Conservation (phyloP, 2,329 filamentous ascomycete genomes). For the Fusarium pseudonygamai region DNA sequence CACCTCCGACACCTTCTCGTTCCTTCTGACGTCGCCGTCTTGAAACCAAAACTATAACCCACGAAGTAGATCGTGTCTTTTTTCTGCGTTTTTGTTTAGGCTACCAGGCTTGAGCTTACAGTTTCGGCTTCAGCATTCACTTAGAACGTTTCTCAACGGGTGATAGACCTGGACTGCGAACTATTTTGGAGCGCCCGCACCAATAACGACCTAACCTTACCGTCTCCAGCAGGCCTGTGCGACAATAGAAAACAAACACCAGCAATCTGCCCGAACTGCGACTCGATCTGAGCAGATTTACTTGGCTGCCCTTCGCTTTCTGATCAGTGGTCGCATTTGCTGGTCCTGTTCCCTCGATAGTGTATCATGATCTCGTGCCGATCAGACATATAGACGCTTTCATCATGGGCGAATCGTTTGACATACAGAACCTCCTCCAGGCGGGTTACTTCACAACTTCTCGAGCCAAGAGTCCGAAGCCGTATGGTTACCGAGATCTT, state of each 20-base stretch:
- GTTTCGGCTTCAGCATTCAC: background rate
- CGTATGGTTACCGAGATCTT: conserved; percentile 34
- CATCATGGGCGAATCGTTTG: conserved; percentile 56
- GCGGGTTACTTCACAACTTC: conserved; percentile 62
- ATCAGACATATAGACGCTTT: conserved; percentile 23
- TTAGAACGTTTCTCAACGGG: conserved; percentile 3
- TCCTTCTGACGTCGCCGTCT: conserved; percentile 38
- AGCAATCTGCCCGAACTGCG: conserved; percentile 8
- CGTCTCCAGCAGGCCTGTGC: conserved; percentile 36
- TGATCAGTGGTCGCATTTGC: conserved; percentile 14
- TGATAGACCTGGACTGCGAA: conserved; percentile 2
- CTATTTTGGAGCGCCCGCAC: conserved; percentile 16
- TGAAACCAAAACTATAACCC: conserved; percentile 21
- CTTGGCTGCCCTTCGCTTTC: conserved; percentile 2
- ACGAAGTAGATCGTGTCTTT: conserved; percentile 18
- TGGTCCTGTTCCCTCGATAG: conserved; percentile 15
- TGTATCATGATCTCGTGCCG: conserved; percentile 38
- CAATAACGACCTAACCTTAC: conserved; percentile 15
- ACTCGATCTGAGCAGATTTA: background rate
- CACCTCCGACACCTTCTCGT: conserved; percentile 32
- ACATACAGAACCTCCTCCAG: conserved; percentile 58
- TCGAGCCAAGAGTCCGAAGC: conserved; percentile 49
- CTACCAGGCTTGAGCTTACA: conserved; percentile 1
- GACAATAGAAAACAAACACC: conserved; percentile 36
- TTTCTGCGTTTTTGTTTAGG: conserved; percentile 11